phyloP scores from a whole-genome alignment of 1,284 basidiomycete genomes.

The Apiotrichum veenhuisii region DNA sequence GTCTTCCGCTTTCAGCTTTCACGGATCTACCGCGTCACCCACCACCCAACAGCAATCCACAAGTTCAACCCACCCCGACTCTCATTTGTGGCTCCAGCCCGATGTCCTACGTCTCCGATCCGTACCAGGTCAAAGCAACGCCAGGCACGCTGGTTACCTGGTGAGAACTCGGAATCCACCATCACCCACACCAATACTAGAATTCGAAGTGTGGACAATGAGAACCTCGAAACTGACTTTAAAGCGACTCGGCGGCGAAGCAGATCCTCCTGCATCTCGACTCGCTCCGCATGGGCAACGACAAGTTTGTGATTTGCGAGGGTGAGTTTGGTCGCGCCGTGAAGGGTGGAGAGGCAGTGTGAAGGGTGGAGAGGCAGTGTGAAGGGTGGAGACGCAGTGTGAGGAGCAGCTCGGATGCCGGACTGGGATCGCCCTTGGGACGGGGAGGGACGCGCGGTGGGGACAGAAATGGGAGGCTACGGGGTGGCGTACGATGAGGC shows the following conservation, averaged over 20 bases:
- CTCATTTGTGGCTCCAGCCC: neutral
- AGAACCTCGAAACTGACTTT: neutral
- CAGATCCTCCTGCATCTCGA: slow-evolving; percentile 46
- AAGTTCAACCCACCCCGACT: neutral
- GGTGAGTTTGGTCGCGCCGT: slow-evolving; percentile 20
- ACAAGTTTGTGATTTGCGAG: slow-evolving; percentile 40
- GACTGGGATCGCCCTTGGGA: too few species aligned
- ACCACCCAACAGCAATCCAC: neutral
- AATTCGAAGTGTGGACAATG: too few species aligned
- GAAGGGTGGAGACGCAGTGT: too few species aligned
- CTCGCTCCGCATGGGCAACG: slow-evolving; percentile 26
- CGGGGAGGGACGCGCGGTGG: too few species aligned
- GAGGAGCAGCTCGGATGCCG: too few species aligned
- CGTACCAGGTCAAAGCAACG: slow-evolving; percentile 20
- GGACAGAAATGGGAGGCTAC: too few species aligned
- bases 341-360: neutral
- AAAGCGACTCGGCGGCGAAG: slow-evolving; percentile 46
- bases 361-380: neutral
- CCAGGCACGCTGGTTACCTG: slow-evolving; percentile 22
- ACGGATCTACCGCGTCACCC: neutral
- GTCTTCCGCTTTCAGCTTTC: too few species aligned
- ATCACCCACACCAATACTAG: too few species aligned
- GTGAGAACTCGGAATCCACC: neutral
- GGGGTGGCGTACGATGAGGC: too few species aligned
- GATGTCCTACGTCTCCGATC: slow-evolving; percentile 13